Evolutionary conservation across 208 protist genomes (phyloP), one percentile per base, ranked within the genome.

Genomic region (Leishmania braziliensis): DNA sequence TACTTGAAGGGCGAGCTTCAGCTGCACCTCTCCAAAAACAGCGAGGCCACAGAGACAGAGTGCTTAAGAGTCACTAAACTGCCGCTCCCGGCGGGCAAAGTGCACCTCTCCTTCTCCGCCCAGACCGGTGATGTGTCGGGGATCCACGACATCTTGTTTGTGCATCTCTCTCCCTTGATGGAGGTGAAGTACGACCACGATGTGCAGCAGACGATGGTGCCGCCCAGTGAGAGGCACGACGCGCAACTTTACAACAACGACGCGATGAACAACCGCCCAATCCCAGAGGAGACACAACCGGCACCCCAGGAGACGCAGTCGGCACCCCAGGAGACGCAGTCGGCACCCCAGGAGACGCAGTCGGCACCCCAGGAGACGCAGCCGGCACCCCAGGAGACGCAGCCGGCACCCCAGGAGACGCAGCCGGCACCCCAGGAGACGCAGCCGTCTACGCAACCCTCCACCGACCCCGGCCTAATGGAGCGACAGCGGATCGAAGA

Each of bases 91-190:
- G 77, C 63, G 16, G 79, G 46, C 18, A 53, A 81, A 26, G 94
- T 90, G 71, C 91, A 91, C 79, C 84, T 97, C 51, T 92, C 93
- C 36, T 77, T 97, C 54, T 95, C 88, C 46, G 92, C 90, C 0
- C 88, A 86, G 63, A 96, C 94, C 6, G 91, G 94, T 10, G 88
- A 63, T 16, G 76, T 93, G 58, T 81, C 84, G 0, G 87, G 92
- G 63, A 89, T 82, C 56, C 94, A 97, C 83, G 94, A 97, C 78
- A 86, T 97, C 60, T 23, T 90, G 18, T 97, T 93, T 84, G 63
- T 96, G 23, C 92, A 97, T 79, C 76, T 91, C 3, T 86, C 86
- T 33, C 86, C 92, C 5, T 63, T 96, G 26, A 80, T 78, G 29
- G 86, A 79, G 14, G 82, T 70, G 2, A 71, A 75, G 18, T 97